phyloP scores from a whole-genome alignment of 2,329 filamentous ascomycete genomes.

The Mycosphaerella sp. region DNA sequence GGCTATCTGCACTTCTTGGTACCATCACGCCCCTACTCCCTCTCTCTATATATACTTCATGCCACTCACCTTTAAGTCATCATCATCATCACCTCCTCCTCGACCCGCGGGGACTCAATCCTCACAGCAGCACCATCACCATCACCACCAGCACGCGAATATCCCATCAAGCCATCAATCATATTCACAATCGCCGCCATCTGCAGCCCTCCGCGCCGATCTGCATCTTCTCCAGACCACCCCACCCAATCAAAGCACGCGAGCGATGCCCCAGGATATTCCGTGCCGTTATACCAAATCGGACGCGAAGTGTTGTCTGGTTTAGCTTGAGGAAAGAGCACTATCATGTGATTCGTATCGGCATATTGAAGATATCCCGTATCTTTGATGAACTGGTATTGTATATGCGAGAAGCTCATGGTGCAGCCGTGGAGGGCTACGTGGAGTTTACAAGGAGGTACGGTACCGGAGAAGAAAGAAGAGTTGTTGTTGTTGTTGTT shows the following conservation, averaged over 20 bases:
- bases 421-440: slow-evolving; percentile 15
- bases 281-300: slow-evolving; percentile 8
- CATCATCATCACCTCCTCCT: no score
- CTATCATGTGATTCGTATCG: slow-evolving; percentile 10
- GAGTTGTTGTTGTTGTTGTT: not conserved
- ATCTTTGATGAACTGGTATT: not conserved
- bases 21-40: no score
- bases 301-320: slow-evolving; percentile 1
- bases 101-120: no score
- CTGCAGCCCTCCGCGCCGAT: slow-evolving; percentile 10
- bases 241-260: slow-evolving; percentile 14
- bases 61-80: no score
- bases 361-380: slow-evolving; percentile 12
- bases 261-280: slow-evolving; percentile 1
- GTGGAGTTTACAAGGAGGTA: slow-evolving; percentile 4
- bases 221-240: slow-evolving; percentile 8
- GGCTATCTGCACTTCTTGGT: no score
- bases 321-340: slow-evolving; percentile 12
- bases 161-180: not conserved
- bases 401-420: slow-evolving; percentile 9
- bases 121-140: no score
- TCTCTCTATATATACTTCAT: no score
- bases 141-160: no score
- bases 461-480: no score
- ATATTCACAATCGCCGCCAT: slow-evolving; percentile 12